Evolutionary conservation across 352 stramenopile genomes (phyloP).

Genomic region (Phytophthora pinifolia): DNA sequence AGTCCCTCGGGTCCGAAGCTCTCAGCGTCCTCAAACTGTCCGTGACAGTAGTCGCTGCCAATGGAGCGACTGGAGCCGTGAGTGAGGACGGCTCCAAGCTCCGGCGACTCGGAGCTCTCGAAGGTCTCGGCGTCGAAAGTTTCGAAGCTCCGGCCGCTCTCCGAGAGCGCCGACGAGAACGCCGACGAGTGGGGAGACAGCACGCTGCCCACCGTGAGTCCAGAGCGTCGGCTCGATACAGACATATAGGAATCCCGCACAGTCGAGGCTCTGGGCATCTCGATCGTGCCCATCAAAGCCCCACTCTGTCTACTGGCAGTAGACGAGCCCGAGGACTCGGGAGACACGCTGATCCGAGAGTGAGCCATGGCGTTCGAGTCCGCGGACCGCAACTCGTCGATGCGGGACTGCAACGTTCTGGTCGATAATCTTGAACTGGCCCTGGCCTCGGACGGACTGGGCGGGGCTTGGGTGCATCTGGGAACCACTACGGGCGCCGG

Average conservation of each 20-base stretch:
- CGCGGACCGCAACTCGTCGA: constrained; percentile 55
- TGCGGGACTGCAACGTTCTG: constrained; percentile 56
- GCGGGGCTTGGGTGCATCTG: constrained; percentile 26
- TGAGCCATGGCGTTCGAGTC: constrained; percentile 48
- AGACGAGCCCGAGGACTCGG: constrained; percentile 11
- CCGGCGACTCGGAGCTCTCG: constrained; percentile 34
- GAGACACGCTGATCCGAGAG: constrained; percentile 46
- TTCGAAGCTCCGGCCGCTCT: constrained; percentile 21
- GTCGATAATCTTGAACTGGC: constrained; percentile 23
- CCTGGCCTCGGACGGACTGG: constrained; percentile 20
- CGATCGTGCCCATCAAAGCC: constrained; percentile 4
- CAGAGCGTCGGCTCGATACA: constrained; percentile 25
- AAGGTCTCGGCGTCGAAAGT: constrained; percentile 45
- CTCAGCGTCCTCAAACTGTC: constrained; percentile 54
- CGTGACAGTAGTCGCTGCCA: constrained; percentile 34
- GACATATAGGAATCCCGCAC: constrained; percentile 30
- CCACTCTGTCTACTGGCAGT: background rate
- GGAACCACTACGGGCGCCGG: constrained; percentile 29
- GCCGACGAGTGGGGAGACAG: constrained; percentile 39
- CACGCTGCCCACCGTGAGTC: constrained; percentile 38
- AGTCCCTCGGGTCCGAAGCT: constrained; percentile 6
- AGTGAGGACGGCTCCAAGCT: constrained; percentile 12
- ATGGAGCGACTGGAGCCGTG: constrained; percentile 31
- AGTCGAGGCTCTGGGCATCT: constrained; percentile 18
- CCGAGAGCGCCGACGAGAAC: constrained; percentile 21